Evolutionary conservation across 345 rosid genomes (phyloP), one percentile per base, ranked within the genome.

Genomic region (Conringia planisiliqua): DNA sequence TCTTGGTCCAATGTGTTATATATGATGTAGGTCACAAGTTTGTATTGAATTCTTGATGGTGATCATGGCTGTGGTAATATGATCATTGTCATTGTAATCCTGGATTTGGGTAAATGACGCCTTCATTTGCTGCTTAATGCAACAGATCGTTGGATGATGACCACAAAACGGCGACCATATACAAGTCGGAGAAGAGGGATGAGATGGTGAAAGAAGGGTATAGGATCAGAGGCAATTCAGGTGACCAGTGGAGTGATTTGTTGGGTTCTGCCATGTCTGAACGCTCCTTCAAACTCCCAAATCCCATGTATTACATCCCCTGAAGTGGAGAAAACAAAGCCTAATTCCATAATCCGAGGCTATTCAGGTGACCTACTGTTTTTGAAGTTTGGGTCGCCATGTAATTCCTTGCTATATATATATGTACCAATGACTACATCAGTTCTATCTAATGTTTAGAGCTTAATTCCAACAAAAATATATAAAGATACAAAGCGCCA

Each of bases 181-280:
- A 75, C 79, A 93, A 93, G 75, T 88, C 97, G 3, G 91, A 89
- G 79, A 89, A 79, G 87, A 91, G 98, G 77, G 81, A 71, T 36
- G 87, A 84, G 81, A 88, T 91, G 88, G 82, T 80, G 62, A 63
- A 74, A 43, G 83, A 85, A 40, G 96, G 96, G 66, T 91, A 79
- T 40, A 77, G 96, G 72, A 87, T 94, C 51, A 81, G 78, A 7
- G 98, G 98, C 13, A 94, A 94, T 70, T 88, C 92, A 4, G 97
- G 98, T 35, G 98, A 94, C 63, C 98, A 94, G 11, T 94, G 98
- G 97, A 94, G 96, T 43, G 97, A 94, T 79, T 74, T 94, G 78
- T 71, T 91, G 69, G 96, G 96, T 33, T 72, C 81, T 33, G 24
- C 85, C 2, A 78, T 89, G 81, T 86, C 96, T 8, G 50, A 3